These are phyloP conservation scores for Pseudogymnoascus sp. DNA, from an alignment of 2,329 filamentous ascomycete genomes.

Conservation along the genomic window DNA sequence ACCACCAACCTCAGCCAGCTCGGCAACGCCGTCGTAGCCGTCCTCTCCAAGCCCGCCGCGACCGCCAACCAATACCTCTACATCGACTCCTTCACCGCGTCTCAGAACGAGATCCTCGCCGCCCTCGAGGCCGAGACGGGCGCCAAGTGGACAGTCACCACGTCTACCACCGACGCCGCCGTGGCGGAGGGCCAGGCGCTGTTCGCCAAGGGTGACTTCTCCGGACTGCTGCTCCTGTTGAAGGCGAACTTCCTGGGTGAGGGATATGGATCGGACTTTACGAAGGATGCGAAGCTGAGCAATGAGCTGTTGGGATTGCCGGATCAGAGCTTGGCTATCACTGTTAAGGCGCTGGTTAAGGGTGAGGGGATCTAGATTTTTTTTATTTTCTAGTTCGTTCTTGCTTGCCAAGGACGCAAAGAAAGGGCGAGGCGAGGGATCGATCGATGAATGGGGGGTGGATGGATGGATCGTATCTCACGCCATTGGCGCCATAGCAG, in stretches of 20 bases:
- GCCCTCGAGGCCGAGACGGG: slow-evolving; percentile 25
- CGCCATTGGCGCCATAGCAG: too few relatives aligned
- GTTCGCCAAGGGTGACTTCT: slow-evolving; percentile 17
- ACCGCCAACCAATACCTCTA: slow-evolving; percentile 29
- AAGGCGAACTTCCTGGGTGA: slow-evolving; percentile 11
- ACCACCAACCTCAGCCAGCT: slow-evolving; percentile 23
- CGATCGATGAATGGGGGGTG: slow-evolving; percentile 53
- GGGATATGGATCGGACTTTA: slow-evolving; percentile 15
- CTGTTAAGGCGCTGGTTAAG: slow-evolving; percentile 8
- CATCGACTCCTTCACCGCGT: slow-evolving; percentile 28
- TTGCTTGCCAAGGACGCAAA: too few relatives aligned
- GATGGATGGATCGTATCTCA: too few relatives aligned
- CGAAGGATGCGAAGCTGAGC: slow-evolving; percentile 10
- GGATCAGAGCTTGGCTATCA: slow-evolving; percentile 9
- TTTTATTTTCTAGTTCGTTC: too few relatives aligned
- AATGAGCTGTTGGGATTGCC: slow-evolving; percentile 17
- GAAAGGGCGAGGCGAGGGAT: too few relatives aligned
- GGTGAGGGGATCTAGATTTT: background rate
- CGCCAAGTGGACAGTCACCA: slow-evolving; percentile 23
- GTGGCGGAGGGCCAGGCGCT: slow-evolving; percentile 15
- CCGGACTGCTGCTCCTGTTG: slow-evolving; percentile 14
- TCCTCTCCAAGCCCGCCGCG: slow-evolving; percentile 30
- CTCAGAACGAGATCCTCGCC: slow-evolving; percentile 28
- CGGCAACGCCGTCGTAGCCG: slow-evolving; percentile 27
- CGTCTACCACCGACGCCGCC: slow-evolving; percentile 12